phyloP scores from a whole-genome alignment of 768 basidiomycete genomes.

The Hypholoma sublateritium region DNA sequence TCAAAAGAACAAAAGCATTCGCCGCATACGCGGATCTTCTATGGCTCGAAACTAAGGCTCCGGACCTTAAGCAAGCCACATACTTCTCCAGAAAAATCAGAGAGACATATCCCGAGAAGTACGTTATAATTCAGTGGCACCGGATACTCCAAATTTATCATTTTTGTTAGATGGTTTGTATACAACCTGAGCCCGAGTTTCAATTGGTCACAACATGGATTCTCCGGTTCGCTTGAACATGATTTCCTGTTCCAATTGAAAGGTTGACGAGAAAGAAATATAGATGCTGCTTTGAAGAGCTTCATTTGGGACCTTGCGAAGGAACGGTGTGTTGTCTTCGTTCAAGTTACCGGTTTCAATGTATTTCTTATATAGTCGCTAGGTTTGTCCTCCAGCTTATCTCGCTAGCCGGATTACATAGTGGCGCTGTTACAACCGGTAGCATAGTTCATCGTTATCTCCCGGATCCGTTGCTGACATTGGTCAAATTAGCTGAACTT shows the following conservation, averaged over 20 bases:
- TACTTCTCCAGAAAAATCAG: constrained; percentile 77
- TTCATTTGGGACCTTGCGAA: constrained; percentile 91
- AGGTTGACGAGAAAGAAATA: not conserved
- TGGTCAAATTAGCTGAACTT: constrained; percentile 59
- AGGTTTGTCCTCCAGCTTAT: constrained; percentile 89
- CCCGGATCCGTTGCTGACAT: not conserved
- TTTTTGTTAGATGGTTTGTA: constrained; percentile 67
- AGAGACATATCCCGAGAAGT: constrained; percentile 73
- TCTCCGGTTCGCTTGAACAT: constrained; percentile 45
- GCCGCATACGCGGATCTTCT: constrained; percentile 87
- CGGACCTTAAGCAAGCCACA: constrained; percentile 77
- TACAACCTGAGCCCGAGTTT: constrained; percentile 95
- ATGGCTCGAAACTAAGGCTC: constrained; percentile 93
- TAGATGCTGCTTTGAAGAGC: constrained; percentile 74
- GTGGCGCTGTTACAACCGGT: constrained; percentile 79
- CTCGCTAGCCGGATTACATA: constrained; percentile 88
- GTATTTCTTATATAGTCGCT: not conserved
- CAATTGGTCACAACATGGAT: constrained; percentile 88
- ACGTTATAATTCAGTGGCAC: constrained; percentile 15
- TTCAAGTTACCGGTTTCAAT: constrained; percentile 5
- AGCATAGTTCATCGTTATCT: constrained; percentile 12
- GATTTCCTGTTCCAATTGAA: not conserved
- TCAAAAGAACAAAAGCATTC: constrained; percentile 76
- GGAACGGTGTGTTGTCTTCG: constrained; percentile 59
- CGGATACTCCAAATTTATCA: not conserved